Base-by-base conservation (phyloP, 2,329 filamentous ascomycete genomes). In the Fusarium robinianum region DNA sequence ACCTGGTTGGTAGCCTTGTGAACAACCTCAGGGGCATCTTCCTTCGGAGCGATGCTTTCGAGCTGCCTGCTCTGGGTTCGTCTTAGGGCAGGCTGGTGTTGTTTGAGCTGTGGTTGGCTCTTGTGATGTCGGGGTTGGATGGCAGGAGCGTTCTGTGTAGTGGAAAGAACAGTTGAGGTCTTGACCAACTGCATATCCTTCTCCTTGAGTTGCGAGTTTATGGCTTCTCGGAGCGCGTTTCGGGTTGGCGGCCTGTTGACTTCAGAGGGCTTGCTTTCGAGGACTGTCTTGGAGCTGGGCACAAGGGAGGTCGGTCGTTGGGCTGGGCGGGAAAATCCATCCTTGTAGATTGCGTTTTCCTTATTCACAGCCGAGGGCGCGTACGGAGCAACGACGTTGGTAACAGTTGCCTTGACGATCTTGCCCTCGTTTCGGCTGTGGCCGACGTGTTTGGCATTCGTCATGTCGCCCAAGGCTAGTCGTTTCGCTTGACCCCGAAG, bases 391-490 rank as follows among this genome's bases (percentile, higher is more conserved):
- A 60, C 53, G 41, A 51, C 49, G 35, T 55, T 53, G 16, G 46
- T 47, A 12, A 56, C 35, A 30, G 63, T 46, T 23, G 53, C 53
- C 49, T 73, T 74, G 41, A 55, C 44, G 10, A 52, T 57, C 60
- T 75, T 75, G 41, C 51, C 61, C 19, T 67, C 57, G 35, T 71
- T 62, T 17, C 63, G 57, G 29, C 46, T 57, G 18, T 61, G 48
- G 22, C 59, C 60, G 23, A 55, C 53, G 31, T 67, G 64, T 49
- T 72, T 71, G 26, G 75, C 83, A 63, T 91, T 92, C 74, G 87
- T 94, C 50, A 94, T 79, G 65, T 95, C 90, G 35, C 81, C 87
- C 68, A 95, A 90, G 9, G 83, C 88, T 51, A 84, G 83, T 56
- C 90, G 84, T 73, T 91, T 94, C 41, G 84, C 76, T 44, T 80